Evolutionary conservation across 2,329 filamentous ascomycete species (phyloP), one percentile per base, ranked within the genome.

Genomic region (Pseudogymnoascus sp.): DNA sequence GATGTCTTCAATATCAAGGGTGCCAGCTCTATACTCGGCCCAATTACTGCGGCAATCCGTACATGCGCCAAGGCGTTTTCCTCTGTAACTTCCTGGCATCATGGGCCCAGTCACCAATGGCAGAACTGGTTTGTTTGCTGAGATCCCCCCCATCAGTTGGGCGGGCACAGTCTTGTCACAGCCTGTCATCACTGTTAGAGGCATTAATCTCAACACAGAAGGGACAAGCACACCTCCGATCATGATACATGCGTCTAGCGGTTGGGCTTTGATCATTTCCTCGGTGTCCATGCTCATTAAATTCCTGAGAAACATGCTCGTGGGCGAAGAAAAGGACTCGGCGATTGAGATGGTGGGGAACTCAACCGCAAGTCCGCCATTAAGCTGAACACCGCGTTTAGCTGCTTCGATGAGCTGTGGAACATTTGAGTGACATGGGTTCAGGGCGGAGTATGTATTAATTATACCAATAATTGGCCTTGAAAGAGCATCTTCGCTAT

Each of bases 231-330:
- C 64, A 84, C 85, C 87, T 59, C 87, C 87, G 68, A 90, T 86
- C 67, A 88, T 78, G 12, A 89, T 80, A 8, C 84, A 83, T 0
- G 85, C 84, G 74, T 91, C 88, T 14, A 88, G 79, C 0, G 88
- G 88, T 73, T 91, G 88, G 0, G 87, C 87, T 47, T 78, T 78
- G 62, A 90, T 85, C 88, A 91, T 91, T 76, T 91, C 88, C 72
- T 91, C 88, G 0, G 88, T 91, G 70, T 91, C 88, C 86, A 91
- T 89, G 67, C 85, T 87, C 88, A 91, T 91, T 64, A 91, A 70
- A 67, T 91, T 91, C 34, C 88, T 75, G 59, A 91, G 71, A 63
- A 85, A 90, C 88, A 91, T 90, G 75, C 87, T 90, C 4, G 88
- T 90, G 2, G 88, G 88, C 51, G 81, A 78, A 0, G 87, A 80